phyloP scores from a whole-genome alignment of 306 rosid genomes.

The Dryas alaskensis region DNA sequence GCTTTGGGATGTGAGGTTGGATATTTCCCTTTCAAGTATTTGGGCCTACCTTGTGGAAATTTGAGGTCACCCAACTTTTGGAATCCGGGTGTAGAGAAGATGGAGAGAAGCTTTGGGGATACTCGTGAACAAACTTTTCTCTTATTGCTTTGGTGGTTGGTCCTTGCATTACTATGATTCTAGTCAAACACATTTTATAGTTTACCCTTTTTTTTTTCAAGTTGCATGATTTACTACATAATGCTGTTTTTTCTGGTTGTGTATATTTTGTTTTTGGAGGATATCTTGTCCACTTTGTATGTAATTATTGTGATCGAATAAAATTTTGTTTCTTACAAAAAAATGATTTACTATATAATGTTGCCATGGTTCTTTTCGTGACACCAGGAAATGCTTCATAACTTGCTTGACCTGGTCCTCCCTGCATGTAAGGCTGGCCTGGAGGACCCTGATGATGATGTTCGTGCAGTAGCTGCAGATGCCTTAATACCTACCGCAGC shows the following conservation, averaged over 20 bases:
- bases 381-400: conserved; percentile 76
- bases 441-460: conserved; percentile 98
- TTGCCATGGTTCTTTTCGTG: conserved; percentile 33
- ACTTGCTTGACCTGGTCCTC: conserved; percentile 80
- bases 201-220: background rate
- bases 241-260: too few species aligned
- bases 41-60: too few species aligned
- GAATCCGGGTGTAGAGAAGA: too few species aligned
- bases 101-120: background rate
- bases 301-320: too few species aligned
- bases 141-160: conserved; percentile 1
- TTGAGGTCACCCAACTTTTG: too few species aligned
- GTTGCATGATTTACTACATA: conserved; percentile 6
- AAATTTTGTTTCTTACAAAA: too few species aligned
- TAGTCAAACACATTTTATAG: background rate
- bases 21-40: too few species aligned
- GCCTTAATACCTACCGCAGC: conserved; percentile 89
- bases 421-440: conserved; percentile 95
- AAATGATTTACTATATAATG: conserved; percentile 8
- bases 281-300: too few species aligned
- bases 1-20: too few species aligned
- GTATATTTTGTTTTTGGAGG: too few species aligned
- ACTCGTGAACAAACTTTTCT: background rate
- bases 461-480: conserved; percentile 99
- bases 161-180: background rate